Conservation (phyloP, 164 flowering plant species). For the Protea cynaroides region DNA sequence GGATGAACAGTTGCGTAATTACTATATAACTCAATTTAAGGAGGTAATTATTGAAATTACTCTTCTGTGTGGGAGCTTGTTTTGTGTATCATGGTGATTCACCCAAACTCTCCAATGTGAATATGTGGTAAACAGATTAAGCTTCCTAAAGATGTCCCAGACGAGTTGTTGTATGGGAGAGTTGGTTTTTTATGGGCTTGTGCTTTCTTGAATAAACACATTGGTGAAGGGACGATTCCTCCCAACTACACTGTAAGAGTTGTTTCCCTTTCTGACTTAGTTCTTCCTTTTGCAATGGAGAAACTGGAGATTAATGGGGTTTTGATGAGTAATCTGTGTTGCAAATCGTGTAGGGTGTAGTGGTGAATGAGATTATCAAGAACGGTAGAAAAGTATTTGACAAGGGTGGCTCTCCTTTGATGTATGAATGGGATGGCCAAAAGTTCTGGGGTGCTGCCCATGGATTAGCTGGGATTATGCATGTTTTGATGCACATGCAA, state of each 20-base stretch:
- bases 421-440: constrained; percentile 65
- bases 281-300: background rate
- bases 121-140: constrained; percentile 29
- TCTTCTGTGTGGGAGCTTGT: background rate
- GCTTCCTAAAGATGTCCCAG: constrained; percentile 38
- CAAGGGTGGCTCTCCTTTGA: constrained; percentile 41
- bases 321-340: background rate
- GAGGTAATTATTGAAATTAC: constrained; percentile 31
- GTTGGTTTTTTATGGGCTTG: constrained; percentile 60
- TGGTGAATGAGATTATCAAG: constrained; percentile 36
- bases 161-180: constrained; percentile 56
- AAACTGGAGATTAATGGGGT: background rate
- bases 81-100: background rate
- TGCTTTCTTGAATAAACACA: constrained; percentile 41
- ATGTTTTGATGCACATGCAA: constrained; percentile 65
- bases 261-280: background rate
- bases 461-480: constrained; percentile 80
- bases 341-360: constrained; percentile 24
- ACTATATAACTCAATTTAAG: constrained; percentile 49
- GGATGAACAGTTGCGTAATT: constrained; percentile 27
- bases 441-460: constrained; percentile 78
- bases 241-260: constrained; percentile 30
- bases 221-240: constrained; percentile 34
- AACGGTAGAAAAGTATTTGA: constrained; percentile 35
- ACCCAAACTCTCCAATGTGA: background rate